These are phyloP conservation scores for Lachnellula hyalina DNA, from an alignment of 2,329 filamentous ascomycete genomes.

Conservation along the genomic window DNA sequence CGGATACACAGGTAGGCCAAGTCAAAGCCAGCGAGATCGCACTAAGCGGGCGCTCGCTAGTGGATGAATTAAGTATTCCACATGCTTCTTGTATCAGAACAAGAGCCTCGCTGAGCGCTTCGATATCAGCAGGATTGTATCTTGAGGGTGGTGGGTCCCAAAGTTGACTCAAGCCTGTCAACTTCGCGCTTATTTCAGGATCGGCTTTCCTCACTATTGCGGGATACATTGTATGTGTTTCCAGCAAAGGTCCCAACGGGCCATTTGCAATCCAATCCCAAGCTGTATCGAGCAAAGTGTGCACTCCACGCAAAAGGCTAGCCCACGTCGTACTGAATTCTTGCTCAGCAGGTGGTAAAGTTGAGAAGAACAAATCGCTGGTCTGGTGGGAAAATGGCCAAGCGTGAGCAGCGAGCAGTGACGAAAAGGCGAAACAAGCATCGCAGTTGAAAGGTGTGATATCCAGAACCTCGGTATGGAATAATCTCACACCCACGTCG, in stretches of 20 bases:
- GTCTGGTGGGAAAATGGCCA: conserved; percentile 12
- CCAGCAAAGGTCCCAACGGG: conserved; percentile 1
- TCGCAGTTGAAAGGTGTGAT: conserved; percentile 13
- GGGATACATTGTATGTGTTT: background rate
- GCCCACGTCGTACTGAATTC: conserved; percentile 6
- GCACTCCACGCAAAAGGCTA: conserved; percentile 7
- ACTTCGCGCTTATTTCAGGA: background rate
- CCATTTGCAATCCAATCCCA: conserved; percentile 3
- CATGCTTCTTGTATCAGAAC: background rate
- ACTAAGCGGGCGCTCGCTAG: background rate
- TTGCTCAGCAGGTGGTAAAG: background rate
- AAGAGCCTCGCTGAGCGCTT: conserved; percentile 7
- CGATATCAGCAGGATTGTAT: background rate
- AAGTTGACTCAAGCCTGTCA: background rate
- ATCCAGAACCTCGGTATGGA: conserved; percentile 3
- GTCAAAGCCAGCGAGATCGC: conserved; percentile 19
- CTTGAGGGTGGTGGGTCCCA: background rate
- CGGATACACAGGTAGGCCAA: conserved; percentile 33
- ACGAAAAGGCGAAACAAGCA: conserved; percentile 14
- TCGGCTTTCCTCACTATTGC: background rate
- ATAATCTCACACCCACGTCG: conserved; percentile 5
- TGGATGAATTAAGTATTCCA: background rate
- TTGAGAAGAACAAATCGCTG: conserved; percentile 13
- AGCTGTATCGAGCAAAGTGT: background rate
- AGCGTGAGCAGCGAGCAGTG: conserved; percentile 9